Base-by-base conservation (phyloP, 177 flowering plant species). In the Vitis hybrid region DNA sequence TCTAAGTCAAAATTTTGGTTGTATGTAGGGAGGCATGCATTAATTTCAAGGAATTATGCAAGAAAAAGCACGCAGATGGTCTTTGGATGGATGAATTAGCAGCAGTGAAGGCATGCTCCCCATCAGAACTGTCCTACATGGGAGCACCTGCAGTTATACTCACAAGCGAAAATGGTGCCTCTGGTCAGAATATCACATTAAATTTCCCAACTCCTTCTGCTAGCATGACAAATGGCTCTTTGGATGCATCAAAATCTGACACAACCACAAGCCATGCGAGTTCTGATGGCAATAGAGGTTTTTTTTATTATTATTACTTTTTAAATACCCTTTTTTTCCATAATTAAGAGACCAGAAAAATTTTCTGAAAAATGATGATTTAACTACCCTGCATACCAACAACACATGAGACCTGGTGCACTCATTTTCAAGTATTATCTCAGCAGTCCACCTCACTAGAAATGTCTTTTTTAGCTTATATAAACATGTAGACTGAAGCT, bases 1-100 rank as follows among this genome's bases (percentile, higher is more conserved):
- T 64, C 24, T 54, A 63, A 55, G 24, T 21, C 10, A 58, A 48
- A 21, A 15, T 18, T 21, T 17, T 73, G 62, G 12, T 50, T 64
- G 67, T 62, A 18, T 85, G 74, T 68, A 90, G 97, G 85, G 85
- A 90, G 75, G 94, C 97, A 54, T 90, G 94, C 77, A 57, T 75
- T 46, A 82, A 80, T 72, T 91, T 88, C 83, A 85, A 74, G 76
- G 89, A 87, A 50, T 72, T 90, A 18, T 88, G 85, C 75, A 75
- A 84, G 72, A 86, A 78, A 76, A 90, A 91, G 82, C 87, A 77
- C 57, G 74, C 73, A 21, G 94, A 89, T 66, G 76, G 82, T 24
- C 78, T 85, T 68, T 90, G 91, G 93, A 85, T 87, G 87, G 91
- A 86, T 67, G 94, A 91, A 73, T 75, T 91, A 52, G 91, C 93